phyloP scores from a whole-genome alignment of 495 filamentous ascomycete genomes.

The Hypoxylon cercidicola region DNA sequence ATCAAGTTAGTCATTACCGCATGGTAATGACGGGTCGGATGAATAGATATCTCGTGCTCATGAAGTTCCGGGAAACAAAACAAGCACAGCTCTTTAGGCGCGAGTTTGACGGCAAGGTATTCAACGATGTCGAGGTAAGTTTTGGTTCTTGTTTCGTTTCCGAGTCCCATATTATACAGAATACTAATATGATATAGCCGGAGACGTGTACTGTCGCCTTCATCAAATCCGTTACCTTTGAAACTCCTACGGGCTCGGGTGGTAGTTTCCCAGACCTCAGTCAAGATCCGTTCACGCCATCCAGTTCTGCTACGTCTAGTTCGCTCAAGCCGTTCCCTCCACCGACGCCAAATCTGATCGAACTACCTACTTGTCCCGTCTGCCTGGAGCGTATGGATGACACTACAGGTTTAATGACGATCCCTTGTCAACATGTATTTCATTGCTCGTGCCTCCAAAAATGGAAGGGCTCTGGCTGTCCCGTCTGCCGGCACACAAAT shows the following conservation, averaged over 20 bases:
- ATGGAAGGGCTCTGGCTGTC: constrained; percentile 93
- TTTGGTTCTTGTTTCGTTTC: constrained; percentile 45
- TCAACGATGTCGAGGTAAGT: constrained; percentile 89
- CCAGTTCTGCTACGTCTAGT: constrained; percentile 59
- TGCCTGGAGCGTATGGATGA: constrained; percentile 99
- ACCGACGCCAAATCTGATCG: constrained; percentile 87
- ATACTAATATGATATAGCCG: constrained; percentile 64
- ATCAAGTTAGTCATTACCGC: constrained; percentile 90
- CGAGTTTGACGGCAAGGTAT: constrained; percentile 93
- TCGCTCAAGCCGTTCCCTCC: constrained; percentile 86
- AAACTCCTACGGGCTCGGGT: constrained; percentile 56
- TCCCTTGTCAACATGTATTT: constrained; percentile 97
- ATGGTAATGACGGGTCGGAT: constrained; percentile 90
- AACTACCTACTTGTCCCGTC: constrained; percentile 95
- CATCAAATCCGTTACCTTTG: constrained; percentile 84
- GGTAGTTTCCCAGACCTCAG: constrained; percentile 66
- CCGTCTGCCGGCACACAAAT: constrained; percentile 90
- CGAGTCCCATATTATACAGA: neutral
- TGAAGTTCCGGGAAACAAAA: constrained; percentile 86
- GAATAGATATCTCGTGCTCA: constrained; percentile 95
- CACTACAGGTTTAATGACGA: constrained; percentile 91
- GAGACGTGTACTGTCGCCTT: constrained; percentile 97
- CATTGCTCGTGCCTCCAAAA: constrained; percentile 97
- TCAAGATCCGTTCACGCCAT: constrained; percentile 72
- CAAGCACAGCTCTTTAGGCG: constrained; percentile 82